phyloP scores from a whole-genome alignment of 768 basidiomycete species.

The Leucocoprinus leucothites region DNA sequence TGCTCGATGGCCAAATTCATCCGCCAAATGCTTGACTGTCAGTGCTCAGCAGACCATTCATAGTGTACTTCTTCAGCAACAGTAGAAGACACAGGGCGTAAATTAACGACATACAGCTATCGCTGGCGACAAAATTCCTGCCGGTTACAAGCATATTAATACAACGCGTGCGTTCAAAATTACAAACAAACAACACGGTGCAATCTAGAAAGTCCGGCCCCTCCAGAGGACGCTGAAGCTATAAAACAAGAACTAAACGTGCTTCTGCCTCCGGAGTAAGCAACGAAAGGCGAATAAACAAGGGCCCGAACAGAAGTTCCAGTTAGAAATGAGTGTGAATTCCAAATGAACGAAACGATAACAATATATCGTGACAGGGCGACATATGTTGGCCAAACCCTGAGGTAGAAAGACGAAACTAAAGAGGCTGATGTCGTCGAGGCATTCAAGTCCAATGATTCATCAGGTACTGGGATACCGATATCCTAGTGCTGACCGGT shows the following conservation, averaged over 20 bases:
- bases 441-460: constrained; percentile 1
- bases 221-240: constrained; percentile 7
- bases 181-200: constrained; percentile 7
- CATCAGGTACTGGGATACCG: constrained; percentile 6
- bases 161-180: constrained; percentile 7
- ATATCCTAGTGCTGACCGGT: constrained; percentile 21
- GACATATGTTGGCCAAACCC: constrained; percentile 3
- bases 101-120: constrained; percentile 4
- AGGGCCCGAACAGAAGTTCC: neutral
- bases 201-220: constrained; percentile 12
- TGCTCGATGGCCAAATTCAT: neutral
- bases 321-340: constrained; percentile 4
- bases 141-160: neutral
- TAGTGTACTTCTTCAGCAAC: too few relatives aligned
- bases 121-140: neutral
- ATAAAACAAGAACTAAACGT: constrained; percentile 37
- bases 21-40: neutral
- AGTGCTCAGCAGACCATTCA: too few relatives aligned
- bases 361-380: constrained; percentile 3
- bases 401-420: constrained; percentile 1
- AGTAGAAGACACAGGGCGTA: too few relatives aligned
- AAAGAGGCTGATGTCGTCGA: neutral
- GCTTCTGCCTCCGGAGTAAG: constrained; percentile 29
- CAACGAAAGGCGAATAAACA: neutral
- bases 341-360: constrained; percentile 9